Conservation (phyloP, 257 asterid genomes). For the Cinchona pubescens region DNA sequence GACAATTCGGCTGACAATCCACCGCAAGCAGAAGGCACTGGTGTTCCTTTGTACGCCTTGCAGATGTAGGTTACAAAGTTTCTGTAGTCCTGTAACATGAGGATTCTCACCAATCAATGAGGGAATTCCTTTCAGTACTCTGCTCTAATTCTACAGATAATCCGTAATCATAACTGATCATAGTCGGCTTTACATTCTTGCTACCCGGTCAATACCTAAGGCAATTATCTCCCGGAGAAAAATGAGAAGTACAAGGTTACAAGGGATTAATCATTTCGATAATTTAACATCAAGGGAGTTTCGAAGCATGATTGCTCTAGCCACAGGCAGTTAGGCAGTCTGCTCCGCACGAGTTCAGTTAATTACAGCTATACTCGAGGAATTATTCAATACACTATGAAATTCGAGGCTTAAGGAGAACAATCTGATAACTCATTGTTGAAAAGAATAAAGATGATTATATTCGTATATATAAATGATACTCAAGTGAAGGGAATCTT, state of each 20-base stretch:
- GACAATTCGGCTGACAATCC: not conserved
- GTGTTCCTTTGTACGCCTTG: slow-evolving; percentile 37
- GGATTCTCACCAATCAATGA: not conserved
- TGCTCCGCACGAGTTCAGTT: not conserved
- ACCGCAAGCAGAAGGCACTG: slow-evolving; percentile 30
- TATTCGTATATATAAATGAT: not conserved
- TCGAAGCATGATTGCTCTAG: not conserved
- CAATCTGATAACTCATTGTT: not conserved
- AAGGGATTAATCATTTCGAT: not conserved
- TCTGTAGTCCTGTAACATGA: slow-evolving; percentile 32
- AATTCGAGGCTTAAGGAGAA: not conserved
- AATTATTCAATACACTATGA: not conserved
- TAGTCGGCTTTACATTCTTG: not conserved
- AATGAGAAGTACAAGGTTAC: not conserved
- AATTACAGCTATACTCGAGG: not conserved
- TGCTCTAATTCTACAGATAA: not conserved
- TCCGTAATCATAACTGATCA: not conserved
- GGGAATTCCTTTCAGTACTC: too few species aligned
- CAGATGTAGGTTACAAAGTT: slow-evolving; percentile 36
- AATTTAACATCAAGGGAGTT: not conserved
- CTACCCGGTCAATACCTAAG: not conserved
- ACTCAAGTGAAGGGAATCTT: slow-evolving; percentile 30
- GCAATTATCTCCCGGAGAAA: not conserved
- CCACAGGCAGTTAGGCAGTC: not conserved
- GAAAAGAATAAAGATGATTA: not conserved